Conservation (phyloP, 169 alveolate species). For the Theileria annulata region DNA sequence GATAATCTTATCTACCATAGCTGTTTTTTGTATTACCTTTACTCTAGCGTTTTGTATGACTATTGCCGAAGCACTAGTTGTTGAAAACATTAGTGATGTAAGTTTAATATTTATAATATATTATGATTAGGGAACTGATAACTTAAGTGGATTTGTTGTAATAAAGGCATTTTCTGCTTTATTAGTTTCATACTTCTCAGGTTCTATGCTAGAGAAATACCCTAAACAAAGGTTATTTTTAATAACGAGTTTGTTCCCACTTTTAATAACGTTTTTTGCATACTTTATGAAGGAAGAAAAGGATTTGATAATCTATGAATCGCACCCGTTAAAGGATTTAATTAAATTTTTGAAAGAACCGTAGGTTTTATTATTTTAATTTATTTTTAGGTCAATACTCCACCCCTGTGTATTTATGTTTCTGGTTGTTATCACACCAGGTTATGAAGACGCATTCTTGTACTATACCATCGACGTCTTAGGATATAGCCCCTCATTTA, state of each 20-base stretch:
- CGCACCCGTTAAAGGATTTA: slow-evolving; percentile 73
- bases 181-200: slow-evolving; percentile 91
- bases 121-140: slow-evolving; percentile 33
- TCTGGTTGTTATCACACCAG: slow-evolving; percentile 85
- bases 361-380: neutral
- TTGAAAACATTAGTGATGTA: slow-evolving; percentile 49
- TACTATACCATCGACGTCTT: slow-evolving; percentile 90
- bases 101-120: neutral
- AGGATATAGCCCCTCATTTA: slow-evolving; percentile 89
- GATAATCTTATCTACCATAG: neutral
- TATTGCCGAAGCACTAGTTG: slow-evolving; percentile 86
- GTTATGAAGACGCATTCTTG: slow-evolving; percentile 87
- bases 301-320: slow-evolving; percentile 62
- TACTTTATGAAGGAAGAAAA: slow-evolving; percentile 80
- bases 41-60: slow-evolving; percentile 79
- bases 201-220: slow-evolving; percentile 85
- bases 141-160: slow-evolving; percentile 88
- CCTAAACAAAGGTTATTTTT: slow-evolving; percentile 82
- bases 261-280: slow-evolving; percentile 79
- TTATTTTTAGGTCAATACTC: neutral
- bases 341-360: slow-evolving; percentile 65
- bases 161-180: slow-evolving; percentile 88
- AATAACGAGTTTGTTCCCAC: slow-evolving; percentile 88
- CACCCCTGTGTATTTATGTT: slow-evolving; percentile 17
- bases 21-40: slow-evolving; percentile 11